These are phyloP conservation scores for Petrea volubilis DNA, from an alignment of 257 asterid genomes.

Conservation along the genomic window DNA sequence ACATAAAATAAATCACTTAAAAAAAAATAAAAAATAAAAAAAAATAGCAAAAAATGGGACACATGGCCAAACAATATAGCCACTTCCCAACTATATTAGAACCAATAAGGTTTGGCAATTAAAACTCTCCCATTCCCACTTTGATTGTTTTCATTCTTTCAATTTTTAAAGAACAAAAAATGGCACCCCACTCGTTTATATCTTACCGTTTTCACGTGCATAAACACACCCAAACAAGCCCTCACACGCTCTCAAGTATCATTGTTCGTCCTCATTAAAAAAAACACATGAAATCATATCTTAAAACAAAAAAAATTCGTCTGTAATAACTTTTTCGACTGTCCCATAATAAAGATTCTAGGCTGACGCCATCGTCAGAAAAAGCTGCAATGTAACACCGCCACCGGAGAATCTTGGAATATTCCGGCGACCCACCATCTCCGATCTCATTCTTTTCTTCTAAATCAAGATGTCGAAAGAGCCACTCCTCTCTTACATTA, in stretches of 20 bases:
- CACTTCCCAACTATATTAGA: no score
- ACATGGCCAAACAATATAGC: no score
- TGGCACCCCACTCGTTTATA: background rate
- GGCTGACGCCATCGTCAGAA: background rate
- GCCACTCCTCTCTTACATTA: conserved; percentile 60
- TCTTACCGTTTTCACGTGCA: background rate
- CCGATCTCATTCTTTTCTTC: conserved; percentile 11
- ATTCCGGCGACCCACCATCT: background rate
- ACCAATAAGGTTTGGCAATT: no score
- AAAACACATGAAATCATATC: background rate
- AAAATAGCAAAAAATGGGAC: no score
- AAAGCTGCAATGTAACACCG: background rate
- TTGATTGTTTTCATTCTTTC: no score
- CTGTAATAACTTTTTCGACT: background rate
- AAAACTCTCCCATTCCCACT: no score
- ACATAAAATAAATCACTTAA: no score
- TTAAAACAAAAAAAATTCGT: background rate
- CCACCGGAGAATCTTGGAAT: conserved; percentile 10
- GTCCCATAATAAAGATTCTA: conserved; percentile 1
- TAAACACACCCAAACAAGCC: conserved; percentile 22
- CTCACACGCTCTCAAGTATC: background rate
- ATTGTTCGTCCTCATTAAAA: background rate
- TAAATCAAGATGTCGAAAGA: conserved; percentile 57
- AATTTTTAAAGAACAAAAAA: background rate
- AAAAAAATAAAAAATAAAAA: no score